Percentiles rank a stretch among this genome's conserved stretches.
phyloP scores from a whole-genome alignment of 2,329 filamentous ascomycete genomes.

The Hypoxylon rubiginosum region DNA sequence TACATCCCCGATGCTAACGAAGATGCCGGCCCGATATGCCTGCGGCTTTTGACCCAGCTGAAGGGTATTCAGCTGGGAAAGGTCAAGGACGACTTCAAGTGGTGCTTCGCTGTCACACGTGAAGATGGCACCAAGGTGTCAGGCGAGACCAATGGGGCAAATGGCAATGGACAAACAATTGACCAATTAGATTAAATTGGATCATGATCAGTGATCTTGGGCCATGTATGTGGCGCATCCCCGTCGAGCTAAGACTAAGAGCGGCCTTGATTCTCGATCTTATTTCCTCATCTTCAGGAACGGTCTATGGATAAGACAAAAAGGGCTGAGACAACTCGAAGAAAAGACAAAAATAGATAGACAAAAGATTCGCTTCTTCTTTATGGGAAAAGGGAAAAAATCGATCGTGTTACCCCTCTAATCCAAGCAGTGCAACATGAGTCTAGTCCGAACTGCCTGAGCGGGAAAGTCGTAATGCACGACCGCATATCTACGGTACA shows the following conservation, averaged over 20 bases:
- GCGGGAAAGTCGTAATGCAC: constrained; percentile 21
- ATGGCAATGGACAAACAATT: constrained; percentile 50
- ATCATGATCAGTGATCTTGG: background rate
- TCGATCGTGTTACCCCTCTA: constrained; percentile 10
- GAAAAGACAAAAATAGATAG: constrained; percentile 31
- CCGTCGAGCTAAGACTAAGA: background rate
- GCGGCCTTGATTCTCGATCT: constrained; percentile 11
- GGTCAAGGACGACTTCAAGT: constrained; percentile 80
- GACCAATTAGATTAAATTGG: constrained; percentile 54
- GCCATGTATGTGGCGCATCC: constrained; percentile 4
- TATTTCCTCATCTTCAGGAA: constrained; percentile 6
- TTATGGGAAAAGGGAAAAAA: constrained; percentile 9
- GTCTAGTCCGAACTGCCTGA: constrained; percentile 16
- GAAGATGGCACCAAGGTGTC: constrained; percentile 60
- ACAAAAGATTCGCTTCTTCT: constrained; percentile 26
- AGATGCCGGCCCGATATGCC: constrained; percentile 79
- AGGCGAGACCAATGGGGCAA: constrained; percentile 45
- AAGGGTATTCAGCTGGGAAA: constrained; percentile 90
- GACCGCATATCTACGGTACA: constrained; percentile 27
- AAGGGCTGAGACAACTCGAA: background rate
- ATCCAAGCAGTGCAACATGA: constrained; percentile 2
- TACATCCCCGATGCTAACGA: constrained; percentile 69
- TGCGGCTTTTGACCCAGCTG: constrained; percentile 79
- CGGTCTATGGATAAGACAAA: constrained; percentile 20
- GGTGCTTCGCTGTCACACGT: constrained; percentile 68